Conservation (phyloP, 1,284 basidiomycete species). For the Chalciporus sp. region DNA sequence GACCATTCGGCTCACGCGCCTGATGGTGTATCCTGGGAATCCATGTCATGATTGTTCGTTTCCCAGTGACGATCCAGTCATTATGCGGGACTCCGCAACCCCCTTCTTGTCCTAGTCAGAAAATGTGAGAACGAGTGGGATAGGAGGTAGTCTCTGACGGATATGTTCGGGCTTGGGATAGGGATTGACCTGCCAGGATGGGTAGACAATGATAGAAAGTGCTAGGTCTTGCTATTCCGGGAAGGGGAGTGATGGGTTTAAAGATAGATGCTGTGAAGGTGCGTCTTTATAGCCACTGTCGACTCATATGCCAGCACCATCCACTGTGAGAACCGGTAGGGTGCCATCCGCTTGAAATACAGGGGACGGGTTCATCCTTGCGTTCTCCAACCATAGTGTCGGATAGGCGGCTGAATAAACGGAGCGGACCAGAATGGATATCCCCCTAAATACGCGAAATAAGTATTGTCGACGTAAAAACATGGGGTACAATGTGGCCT, state of each 20-base stretch:
- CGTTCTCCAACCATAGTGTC: slow-evolving; percentile 6
- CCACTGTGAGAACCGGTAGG: slow-evolving; percentile 20
- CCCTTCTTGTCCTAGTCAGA: slow-evolving; percentile 1
- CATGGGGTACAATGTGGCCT: slow-evolving; percentile 6
- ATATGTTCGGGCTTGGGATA: slow-evolving; percentile 22
- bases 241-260: slow-evolving; percentile 7
- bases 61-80: slow-evolving; percentile 23
- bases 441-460: slow-evolving; percentile 24
- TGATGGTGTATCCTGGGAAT: slow-evolving; percentile 30
- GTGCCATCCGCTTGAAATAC: slow-evolving; percentile 6
- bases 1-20: slow-evolving; percentile 10
- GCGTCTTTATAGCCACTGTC: not conserved
- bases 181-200: slow-evolving; percentile 22
- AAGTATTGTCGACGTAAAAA: slow-evolving; percentile 32
- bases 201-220: slow-evolving; percentile 12
- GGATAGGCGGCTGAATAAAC: slow-evolving; percentile 19
- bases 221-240: slow-evolving; percentile 19
- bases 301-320: no score
- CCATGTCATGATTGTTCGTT: slow-evolving; percentile 19
- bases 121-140: slow-evolving; percentile 13
- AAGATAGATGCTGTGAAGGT: slow-evolving; percentile 19
- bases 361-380: slow-evolving; percentile 7
- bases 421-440: slow-evolving; percentile 13
- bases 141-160: slow-evolving; percentile 24
- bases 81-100: slow-evolving; percentile 9